Percentiles rank a stretch among this genome's conserved stretches.
These are phyloP conservation scores for Harringtonia aguacate DNA, from an alignment of 2,329 filamentous ascomycete species.

Conservation along the genomic window DNA sequence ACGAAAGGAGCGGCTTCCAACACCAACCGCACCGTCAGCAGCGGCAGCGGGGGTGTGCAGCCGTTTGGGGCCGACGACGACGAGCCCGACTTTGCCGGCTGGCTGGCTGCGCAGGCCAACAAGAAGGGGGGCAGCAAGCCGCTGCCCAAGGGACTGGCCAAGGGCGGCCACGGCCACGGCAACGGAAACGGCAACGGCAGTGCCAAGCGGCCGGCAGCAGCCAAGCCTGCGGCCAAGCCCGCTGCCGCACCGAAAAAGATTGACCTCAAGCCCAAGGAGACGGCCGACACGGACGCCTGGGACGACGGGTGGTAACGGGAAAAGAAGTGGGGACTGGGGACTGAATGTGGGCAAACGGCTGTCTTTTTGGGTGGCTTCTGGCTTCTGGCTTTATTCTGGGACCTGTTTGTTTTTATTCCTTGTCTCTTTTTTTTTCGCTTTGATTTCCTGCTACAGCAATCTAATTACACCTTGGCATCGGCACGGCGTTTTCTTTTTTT, in stretches of 20 bases:
- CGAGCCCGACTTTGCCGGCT: conserved; percentile 92
- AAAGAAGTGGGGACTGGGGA: neutral
- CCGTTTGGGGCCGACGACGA: conserved; percentile 66
- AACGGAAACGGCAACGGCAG: neutral
- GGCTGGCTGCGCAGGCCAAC: conserved; percentile 72
- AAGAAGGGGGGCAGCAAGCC: conserved; percentile 54
- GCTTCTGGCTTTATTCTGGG: neutral
- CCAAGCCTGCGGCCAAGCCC: conserved; percentile 14
- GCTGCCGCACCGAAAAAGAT: conserved; percentile 51
- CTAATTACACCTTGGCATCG: neutral
- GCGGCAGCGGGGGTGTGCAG: conserved; percentile 21
- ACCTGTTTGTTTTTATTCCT: neutral
- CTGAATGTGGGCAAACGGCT: too few species aligned
- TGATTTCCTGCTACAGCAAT: too few species aligned
- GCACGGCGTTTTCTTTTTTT: neutral
- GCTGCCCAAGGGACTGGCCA: conserved; percentile 74
- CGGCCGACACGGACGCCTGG: conserved; percentile 51
- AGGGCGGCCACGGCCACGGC: conserved; percentile 22
- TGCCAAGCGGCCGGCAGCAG: neutral
- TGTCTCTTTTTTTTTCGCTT: neutral
- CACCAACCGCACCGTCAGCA: conserved; percentile 15
- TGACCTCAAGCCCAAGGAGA: conserved; percentile 53
- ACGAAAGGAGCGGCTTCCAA: conserved; percentile 12
- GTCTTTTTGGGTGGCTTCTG: too few species aligned
- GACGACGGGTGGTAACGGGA: conserved; percentile 52